Evolutionary conservation across 2,329 filamentous ascomycete species (phyloP).

Genomic region (Cercospora zeae-maydis): DNA sequence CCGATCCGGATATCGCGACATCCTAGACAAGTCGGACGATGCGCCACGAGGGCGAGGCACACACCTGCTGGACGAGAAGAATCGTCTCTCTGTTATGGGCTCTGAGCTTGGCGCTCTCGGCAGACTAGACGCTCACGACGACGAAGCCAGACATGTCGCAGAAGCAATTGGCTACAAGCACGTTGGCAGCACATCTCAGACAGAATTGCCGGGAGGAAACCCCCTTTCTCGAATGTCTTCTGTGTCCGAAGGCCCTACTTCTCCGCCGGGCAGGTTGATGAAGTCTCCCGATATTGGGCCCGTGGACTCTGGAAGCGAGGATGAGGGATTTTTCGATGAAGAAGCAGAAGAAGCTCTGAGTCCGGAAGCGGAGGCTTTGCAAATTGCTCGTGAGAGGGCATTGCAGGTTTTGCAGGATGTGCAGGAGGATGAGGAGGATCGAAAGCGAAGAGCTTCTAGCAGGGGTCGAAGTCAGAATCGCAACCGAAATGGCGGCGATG

Average conservation of each 20-base stretch:
- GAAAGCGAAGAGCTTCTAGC: constrained; percentile 26
- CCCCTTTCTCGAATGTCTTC: constrained; percentile 32
- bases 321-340: constrained; percentile 29
- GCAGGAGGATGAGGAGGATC: constrained; percentile 32
- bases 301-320: constrained; percentile 29
- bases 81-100: constrained; percentile 46
- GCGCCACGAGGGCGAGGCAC: constrained; percentile 44
- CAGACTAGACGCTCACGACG: constrained; percentile 33
- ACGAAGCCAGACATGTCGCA: constrained; percentile 41
- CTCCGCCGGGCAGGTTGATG: constrained; percentile 46
- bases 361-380: constrained; percentile 36
- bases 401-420: constrained; percentile 34
- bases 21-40: constrained; percentile 62
- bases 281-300: constrained; percentile 35
- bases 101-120: constrained; percentile 37
- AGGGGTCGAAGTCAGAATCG: constrained; percentile 22
- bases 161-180: constrained; percentile 37
- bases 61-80: constrained; percentile 51
- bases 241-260: constrained; percentile 38
- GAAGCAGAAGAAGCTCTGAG: constrained; percentile 25
- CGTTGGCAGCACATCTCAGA: constrained; percentile 8
- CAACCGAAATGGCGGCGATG: constrained; percentile 27
- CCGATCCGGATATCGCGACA: constrained; percentile 71
- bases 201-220: constrained; percentile 23
- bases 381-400: constrained; percentile 35